Base-by-base conservation (phyloP, 352 stramenopile species). In the Globisporangium cederbergense region DNA sequence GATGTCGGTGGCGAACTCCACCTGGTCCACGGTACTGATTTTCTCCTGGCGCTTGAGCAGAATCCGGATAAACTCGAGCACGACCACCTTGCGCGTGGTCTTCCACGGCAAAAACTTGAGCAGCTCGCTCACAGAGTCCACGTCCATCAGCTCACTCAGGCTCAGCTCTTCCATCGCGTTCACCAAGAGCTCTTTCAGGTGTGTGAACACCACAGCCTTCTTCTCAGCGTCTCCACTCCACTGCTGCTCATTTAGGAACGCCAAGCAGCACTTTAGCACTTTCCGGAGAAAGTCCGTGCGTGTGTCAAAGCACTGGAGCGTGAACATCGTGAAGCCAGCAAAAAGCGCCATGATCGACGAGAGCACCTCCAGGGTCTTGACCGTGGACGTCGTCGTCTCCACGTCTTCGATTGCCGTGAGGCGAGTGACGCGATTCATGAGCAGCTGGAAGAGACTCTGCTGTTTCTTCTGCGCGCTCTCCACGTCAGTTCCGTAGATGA, bases 1-100 rank as follows among this genome's bases (percentile, higher is more conserved):
- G 34, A 98, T 11, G 6, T 83, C 73, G 3, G 90, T 64, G 28
- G 93, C 60, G 49, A 88, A 77, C 34, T 85, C 77, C 45, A 83
- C 78, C 40, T 89, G 68, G 25, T 67, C 67, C 36, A 77, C 63
- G n/a, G 71, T 45, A 16, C 50, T 34, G 4, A 89, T 61, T 45
- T 57, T 62, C 40, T 85, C 68, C 4, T 79, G 65, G 2, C 81
- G 73, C 20, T 67, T 65, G 25, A 90, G 43, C 7, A 94, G 58
- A 2, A 77, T 71, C 32, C 71, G 65, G 16, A 86, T 76, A 60
- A 76, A 89, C 11, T 74, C 71, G 9, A 90, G 47, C 11, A 76
- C 77, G 18, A 90, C 69, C 16, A 65, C 47, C 50, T 90, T 92
- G 34, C 81, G 83, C 5, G 70, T 78, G 2, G 73, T 76, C 58